phyloP scores from a whole-genome alignment of 208 protist genomes.

The Naegleria fowleri region DNA sequence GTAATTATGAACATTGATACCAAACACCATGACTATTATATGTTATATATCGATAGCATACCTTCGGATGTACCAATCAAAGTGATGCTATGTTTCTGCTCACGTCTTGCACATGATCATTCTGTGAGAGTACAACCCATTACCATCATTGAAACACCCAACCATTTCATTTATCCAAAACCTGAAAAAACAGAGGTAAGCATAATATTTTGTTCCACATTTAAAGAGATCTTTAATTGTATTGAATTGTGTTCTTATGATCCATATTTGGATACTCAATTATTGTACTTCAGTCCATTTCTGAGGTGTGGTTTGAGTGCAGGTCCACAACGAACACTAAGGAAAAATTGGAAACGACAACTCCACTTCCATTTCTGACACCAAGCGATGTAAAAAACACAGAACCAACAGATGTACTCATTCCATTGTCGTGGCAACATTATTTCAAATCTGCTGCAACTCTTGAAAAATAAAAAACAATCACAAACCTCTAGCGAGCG shows the following conservation, averaged over 20 bases:
- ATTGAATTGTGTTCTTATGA: too few relatives aligned
- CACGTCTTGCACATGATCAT: background rate
- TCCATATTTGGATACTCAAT: too few relatives aligned
- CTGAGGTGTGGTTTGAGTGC: background rate
- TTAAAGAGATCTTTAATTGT: too few relatives aligned
- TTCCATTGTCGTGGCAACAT: background rate
- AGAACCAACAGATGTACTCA: background rate
- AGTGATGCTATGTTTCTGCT: background rate
- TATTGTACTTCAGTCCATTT: too few relatives aligned
- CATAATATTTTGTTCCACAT: background rate
- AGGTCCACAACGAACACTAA: background rate
- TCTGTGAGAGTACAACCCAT: background rate
- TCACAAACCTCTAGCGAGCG: too few relatives aligned
- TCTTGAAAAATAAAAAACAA: too few relatives aligned
- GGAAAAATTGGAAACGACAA: background rate
- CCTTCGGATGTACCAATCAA: background rate
- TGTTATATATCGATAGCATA: background rate
- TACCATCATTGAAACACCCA: background rate
- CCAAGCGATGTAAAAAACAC: background rate
- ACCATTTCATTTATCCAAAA: background rate
- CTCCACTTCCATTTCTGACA: background rate
- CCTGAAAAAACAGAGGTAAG: background rate
- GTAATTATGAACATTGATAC: background rate
- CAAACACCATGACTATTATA: background rate
- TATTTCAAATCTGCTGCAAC: background rate